Evolutionary conservation across 306 rosid species (phyloP).

Genomic region (Vachellia collinsii): DNA sequence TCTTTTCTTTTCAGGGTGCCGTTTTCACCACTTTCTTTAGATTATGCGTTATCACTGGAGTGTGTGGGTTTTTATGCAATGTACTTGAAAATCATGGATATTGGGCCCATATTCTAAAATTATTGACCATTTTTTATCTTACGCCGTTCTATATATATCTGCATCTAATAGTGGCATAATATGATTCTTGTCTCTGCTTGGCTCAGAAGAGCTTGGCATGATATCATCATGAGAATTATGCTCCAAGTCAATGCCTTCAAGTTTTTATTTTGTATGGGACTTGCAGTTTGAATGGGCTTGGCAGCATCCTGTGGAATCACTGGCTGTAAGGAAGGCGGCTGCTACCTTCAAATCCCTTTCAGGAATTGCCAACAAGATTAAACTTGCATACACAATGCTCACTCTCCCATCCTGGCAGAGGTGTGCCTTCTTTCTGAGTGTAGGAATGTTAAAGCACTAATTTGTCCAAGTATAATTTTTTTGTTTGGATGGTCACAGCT

Average conservation of each 20-base stretch:
- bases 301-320: constrained; percentile 92
- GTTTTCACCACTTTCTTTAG: constrained; percentile 1
- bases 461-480: not conserved
- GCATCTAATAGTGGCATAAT: not conserved
- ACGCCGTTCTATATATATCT: not conserved
- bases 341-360: constrained; percentile 80
- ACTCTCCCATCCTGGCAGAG: constrained; percentile 85
- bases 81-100: constrained; percentile 28
- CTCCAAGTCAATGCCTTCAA: not conserved
- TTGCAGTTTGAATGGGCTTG: constrained; percentile 99
- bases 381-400: constrained; percentile 96
- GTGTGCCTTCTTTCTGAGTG: constrained; percentile 45
- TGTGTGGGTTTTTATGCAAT: constrained; percentile 6
- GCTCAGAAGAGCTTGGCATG: constrained; percentile 19
- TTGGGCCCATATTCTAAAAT: constrained; percentile 8
- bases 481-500: constrained; percentile 49
- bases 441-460: constrained; percentile 6
- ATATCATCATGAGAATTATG: not conserved
- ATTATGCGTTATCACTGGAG: not conserved
- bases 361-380: constrained; percentile 81
- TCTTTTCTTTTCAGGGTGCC: not conserved
- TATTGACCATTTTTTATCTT: not conserved
- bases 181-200: constrained; percentile 9
- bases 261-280: constrained; percentile 30
- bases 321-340: constrained; percentile 92